Base-by-base conservation (phyloP, 1,284 basidiomycete genomes). In the Pyrrhoderma noxium region DNA sequence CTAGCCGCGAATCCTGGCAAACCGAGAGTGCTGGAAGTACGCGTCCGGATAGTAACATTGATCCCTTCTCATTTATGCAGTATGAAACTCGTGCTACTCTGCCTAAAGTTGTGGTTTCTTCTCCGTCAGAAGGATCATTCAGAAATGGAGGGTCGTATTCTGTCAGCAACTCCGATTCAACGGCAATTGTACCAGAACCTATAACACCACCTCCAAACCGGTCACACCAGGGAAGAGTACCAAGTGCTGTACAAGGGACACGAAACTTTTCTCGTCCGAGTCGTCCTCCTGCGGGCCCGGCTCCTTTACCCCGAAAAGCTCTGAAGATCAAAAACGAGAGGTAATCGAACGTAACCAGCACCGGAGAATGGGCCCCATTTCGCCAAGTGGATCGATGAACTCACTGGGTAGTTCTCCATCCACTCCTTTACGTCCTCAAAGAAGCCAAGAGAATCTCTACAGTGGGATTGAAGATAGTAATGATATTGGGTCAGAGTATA, bases 301-400 rank as follows among this genome's bases (percentile, higher is more conserved):
- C 14, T n/a, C 38, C 38, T 40, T 8, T 22, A 7, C 38, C 38
- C 38, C 38, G 5, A 5, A 5, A 8, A 65, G 67, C 13, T 68
- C 73, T 38, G 74, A 77, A 49, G 76, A 77, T 43, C 70, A 74
- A 58, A 85, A 85, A 58, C 70, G 72, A 34, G 69, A 69, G 50
- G 83, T 85, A 8, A 65, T 85, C 38, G 74, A 81, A 61, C 70
- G 83, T 38, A 83, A 84, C 61, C 63, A 70, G 22, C 67, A 64
- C 43, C 65, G 72, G n/a, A 16, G 13, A 23, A 38, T 25, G 27
- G 21, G 38, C 38, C 38, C 46, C 27, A 25, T 46, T 19, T 53
- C 46, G 1, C 18, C 40, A 22, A 53, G 22, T 13, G 38, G 11
- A 3, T 47, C 37, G 11, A 22, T 22, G 19, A 43, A 25, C 38